Conservation (phyloP, 768 basidiomycete genomes). For the Phanerochaete sordida region DNA sequence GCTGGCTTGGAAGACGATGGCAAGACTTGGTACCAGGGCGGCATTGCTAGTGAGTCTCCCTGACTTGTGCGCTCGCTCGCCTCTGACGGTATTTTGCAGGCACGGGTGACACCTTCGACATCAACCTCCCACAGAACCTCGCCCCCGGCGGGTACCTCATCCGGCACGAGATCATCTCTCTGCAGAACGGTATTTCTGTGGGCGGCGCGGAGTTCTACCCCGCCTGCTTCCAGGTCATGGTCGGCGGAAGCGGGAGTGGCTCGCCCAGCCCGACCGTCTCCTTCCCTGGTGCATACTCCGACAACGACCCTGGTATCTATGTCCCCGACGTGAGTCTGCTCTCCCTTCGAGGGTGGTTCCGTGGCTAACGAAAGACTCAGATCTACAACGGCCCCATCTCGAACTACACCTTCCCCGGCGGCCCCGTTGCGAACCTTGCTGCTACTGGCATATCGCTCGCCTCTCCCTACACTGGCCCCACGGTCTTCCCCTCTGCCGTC, state of each 20-base stretch:
- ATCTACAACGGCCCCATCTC: constrained; percentile 17
- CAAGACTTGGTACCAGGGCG: constrained; percentile 48
- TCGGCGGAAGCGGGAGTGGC: constrained; percentile 56
- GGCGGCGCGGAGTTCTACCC: constrained; percentile 82
- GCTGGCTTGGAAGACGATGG: constrained; percentile 10
- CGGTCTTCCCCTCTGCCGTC: constrained; percentile 16
- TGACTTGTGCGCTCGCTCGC: neutral
- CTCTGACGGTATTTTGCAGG: constrained; percentile 9
- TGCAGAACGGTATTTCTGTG: constrained; percentile 51
- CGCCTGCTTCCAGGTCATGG: constrained; percentile 51
- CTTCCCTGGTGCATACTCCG: constrained; percentile 73
- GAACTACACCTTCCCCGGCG: constrained; percentile 26
- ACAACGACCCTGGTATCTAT: constrained; percentile 70
- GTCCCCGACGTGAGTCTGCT: constrained; percentile 36
- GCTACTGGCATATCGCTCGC: constrained; percentile 9
- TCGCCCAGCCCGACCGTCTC: constrained; percentile 47
- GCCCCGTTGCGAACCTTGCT: constrained; percentile 22
- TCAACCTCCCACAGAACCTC: constrained; percentile 40
- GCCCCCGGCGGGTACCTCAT: constrained; percentile 71
- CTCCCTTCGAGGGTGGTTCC: neutral
- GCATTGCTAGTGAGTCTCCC: constrained; percentile 29
- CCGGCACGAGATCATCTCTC: constrained; percentile 77
- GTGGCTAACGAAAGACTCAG: constrained; percentile 2
- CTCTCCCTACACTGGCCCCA: constrained; percentile 2
- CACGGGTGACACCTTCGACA: constrained; percentile 21